phyloP scores from a whole-genome alignment of 2,329 filamentous ascomycete species.

The Nemania abortiva region DNA sequence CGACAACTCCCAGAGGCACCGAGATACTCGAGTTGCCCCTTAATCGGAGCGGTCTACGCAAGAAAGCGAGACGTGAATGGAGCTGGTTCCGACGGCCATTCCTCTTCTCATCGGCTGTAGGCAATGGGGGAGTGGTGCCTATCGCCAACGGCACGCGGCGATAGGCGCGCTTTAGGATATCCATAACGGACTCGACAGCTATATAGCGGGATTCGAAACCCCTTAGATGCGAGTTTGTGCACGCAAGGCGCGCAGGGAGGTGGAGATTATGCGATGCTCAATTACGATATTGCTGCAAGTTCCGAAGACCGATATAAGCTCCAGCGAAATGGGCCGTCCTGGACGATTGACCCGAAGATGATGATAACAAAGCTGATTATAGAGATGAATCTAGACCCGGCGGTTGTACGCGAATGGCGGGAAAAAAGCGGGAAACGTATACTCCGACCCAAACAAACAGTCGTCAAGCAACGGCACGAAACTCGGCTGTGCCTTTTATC shows the following conservation, averaged over 20 bases:
- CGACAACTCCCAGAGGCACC: constrained; percentile 89
- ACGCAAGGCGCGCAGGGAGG: constrained; percentile 18
- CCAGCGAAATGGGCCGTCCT: constrained; percentile 1
- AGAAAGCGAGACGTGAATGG: constrained; percentile 76
- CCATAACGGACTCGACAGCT: constrained; percentile 58
- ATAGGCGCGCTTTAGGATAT: constrained; percentile 68
- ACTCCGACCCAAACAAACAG: constrained; percentile 36
- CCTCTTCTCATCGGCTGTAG: constrained; percentile 65
- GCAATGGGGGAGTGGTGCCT: constrained; percentile 56
- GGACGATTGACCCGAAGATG: constrained; percentile 1
- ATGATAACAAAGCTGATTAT: constrained; percentile 30
- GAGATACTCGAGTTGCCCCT: constrained; percentile 93
- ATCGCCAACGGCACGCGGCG: constrained; percentile 61
- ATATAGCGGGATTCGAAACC: constrained; percentile 24
- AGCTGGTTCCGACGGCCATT: constrained; percentile 54
- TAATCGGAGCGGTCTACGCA: constrained; percentile 86
- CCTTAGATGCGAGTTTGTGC: constrained; percentile 17
- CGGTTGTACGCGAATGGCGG: constrained; percentile 25
- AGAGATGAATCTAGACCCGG: constrained; percentile 18
- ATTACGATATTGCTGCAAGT: constrained; percentile 26
- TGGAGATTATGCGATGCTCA: constrained; percentile 34
- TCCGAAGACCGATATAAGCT: constrained; percentile 24
- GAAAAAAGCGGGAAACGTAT: constrained; percentile 29
- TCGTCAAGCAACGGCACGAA: constrained; percentile 31
- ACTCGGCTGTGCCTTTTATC: constrained; percentile 32